A percentile compares a stretch with the other conserved stretches of the same genome.
These are phyloP conservation scores for Luffa aegyptiaca DNA, from an alignment of 306 rosid genomes.

Conservation along the genomic window DNA sequence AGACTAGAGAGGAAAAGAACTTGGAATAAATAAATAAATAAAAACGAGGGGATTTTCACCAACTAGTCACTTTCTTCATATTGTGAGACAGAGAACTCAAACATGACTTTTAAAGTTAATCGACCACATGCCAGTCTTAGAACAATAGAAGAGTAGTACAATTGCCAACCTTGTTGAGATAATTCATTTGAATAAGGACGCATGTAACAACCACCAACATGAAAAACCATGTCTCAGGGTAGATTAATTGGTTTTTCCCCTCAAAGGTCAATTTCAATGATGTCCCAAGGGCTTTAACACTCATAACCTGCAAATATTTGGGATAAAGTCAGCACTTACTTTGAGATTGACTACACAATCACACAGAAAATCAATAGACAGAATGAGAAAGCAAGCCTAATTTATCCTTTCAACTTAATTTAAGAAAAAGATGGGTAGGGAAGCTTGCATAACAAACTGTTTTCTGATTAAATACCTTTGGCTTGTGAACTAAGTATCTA, in stretches of 20 bases:
- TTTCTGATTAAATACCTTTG: not conserved
- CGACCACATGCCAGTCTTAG: not conserved
- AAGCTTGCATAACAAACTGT: not conserved
- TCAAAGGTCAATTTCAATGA: constrained; percentile 76
- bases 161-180: constrained; percentile 69
- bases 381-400: not conserved
- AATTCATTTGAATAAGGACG: constrained; percentile 71
- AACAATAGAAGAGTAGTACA: not conserved
- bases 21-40: not conserved
- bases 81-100: not conserved
- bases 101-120: not conserved
- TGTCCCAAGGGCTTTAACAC: constrained; percentile 91
- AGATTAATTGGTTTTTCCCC: constrained; percentile 70
- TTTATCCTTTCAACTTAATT: not conserved
- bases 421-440: not conserved
- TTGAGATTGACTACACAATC: not conserved
- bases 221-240: constrained; percentile 73
- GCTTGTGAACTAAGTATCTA: not conserved
- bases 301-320: constrained; percentile 63
- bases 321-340: not conserved
- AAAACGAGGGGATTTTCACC: not conserved
- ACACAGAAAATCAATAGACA: not conserved
- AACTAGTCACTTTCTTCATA: not conserved
- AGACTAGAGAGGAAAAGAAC: not conserved
- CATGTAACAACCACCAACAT: constrained; percentile 62